Evolutionary conservation across 768 basidiomycete species (phyloP), one percentile per base, ranked within the genome.

Genomic region (Podaxis carcinomalis): DNA sequence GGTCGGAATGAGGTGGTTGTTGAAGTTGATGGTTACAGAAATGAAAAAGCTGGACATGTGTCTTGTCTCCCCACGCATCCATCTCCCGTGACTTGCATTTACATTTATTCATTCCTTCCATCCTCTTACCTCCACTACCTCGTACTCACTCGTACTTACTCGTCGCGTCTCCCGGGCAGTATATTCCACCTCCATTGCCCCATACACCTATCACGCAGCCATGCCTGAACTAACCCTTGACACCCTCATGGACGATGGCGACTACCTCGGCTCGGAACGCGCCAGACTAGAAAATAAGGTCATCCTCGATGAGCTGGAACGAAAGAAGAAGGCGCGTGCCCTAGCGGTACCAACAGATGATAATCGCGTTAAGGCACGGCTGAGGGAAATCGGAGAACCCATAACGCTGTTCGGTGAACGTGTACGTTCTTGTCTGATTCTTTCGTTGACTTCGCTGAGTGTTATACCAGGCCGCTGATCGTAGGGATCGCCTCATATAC

Each of bases 311-410:
- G 95, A 97, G 74, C 86, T 99, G n/a, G 97, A 99, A 71, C 84
- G 95, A 65, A 97, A 96, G 82, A 97, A 97, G 80, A 90, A 93
- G 68, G 90, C 95, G 11, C 83, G 97, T 64, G 88, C 81, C 62
- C 84, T 98, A 76, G 97, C 95, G 5, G 94, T 98, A 9, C 97
- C 97, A 6, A 99, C 97, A 5, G 96, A 98, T 74, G 97, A 98
- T 74, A 90, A 86, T 68, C 88, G 90, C 65, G 97, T 99, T 68
- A 90, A 90, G 70, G 87, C 89, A 40, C 82, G 92, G 60, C 80
- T 99, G 61, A 81, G 97, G 59, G 93, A 96, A 75, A 88, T 97
- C 67, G 95, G 93, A 40, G 93, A 99, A 72, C 97, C 97, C 40
- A 95, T 98, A 68, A 98, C 95, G 4, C 81, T 98, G 27, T 99